phyloP scores from a whole-genome alignment of 108 stramenopile species.

The Nitzschia palea region DNA sequence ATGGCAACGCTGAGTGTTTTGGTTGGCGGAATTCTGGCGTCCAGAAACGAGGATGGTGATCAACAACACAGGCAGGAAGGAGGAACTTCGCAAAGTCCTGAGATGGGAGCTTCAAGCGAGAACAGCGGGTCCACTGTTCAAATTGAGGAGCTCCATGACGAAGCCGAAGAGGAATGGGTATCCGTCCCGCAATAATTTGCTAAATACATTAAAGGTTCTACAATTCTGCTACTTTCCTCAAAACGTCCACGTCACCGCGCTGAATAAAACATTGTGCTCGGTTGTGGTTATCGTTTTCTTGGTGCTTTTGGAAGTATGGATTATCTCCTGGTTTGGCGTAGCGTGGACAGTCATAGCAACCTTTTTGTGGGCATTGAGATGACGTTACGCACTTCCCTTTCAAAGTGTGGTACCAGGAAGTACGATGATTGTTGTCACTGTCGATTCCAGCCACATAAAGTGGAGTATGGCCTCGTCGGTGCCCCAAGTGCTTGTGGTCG shows the following conservation, averaged over 20 bases:
- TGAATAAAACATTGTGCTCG: slow-evolving; percentile 65
- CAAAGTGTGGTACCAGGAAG: slow-evolving; percentile 72
- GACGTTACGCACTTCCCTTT: slow-evolving; percentile 60
- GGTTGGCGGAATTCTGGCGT: slow-evolving; percentile 16
- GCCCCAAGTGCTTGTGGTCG: slow-evolving; percentile 58
- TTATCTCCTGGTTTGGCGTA: slow-evolving; percentile 62
- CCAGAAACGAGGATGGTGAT: not conserved
- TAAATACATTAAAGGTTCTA: slow-evolving; percentile 22
- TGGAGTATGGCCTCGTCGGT: slow-evolving; percentile 38
- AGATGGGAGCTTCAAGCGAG: not conserved
- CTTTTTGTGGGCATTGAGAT: slow-evolving; percentile 63
- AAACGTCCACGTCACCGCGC: slow-evolving; percentile 61
- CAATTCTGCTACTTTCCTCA: slow-evolving; percentile 65
- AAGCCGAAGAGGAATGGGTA: slow-evolving; percentile 32
- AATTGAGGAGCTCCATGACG: slow-evolving; percentile 28
- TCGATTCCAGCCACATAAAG: slow-evolving; percentile 71
- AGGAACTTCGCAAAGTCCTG: not conserved
- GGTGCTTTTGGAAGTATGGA: slow-evolving; percentile 60
- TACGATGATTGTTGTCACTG: slow-evolving; percentile 70
- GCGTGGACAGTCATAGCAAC: slow-evolving; percentile 80
- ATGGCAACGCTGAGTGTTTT: slow-evolving; percentile 24
- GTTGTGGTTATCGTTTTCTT: slow-evolving; percentile 50
- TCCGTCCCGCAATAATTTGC: slow-evolving; percentile 14
- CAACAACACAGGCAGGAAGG: not conserved
- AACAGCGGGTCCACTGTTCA: slow-evolving; percentile 12